Evolutionary conservation across 148 eudicot species (phyloP).

Genomic region (Pharnaceum exiguum): DNA sequence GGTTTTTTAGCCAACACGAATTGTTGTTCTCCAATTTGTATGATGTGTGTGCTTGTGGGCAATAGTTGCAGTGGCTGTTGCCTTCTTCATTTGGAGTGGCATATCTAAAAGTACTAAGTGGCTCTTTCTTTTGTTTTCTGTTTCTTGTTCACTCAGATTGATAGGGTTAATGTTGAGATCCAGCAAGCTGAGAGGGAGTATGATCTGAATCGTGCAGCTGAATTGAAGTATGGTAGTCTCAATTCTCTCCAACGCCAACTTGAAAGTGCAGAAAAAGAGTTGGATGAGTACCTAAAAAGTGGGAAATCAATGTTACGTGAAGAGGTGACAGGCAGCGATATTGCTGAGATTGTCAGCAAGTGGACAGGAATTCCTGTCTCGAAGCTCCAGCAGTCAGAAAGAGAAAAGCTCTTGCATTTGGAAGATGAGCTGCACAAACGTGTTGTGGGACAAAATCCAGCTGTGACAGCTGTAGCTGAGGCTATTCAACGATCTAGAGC

Average conservation of each 20-base stretch:
- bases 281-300: slow-evolving; percentile 77
- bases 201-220: slow-evolving; percentile 95
- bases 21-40: too few species aligned
- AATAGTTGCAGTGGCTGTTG: too few species aligned
- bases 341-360: slow-evolving; percentile 95
- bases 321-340: slow-evolving; percentile 81
- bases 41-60: neutral
- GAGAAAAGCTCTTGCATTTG: slow-evolving; percentile 73
- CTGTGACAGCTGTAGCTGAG: slow-evolving; percentile 83
- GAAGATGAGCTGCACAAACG: slow-evolving; percentile 92
- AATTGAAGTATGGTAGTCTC: slow-evolving; percentile 91
- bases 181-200: slow-evolving; percentile 95
- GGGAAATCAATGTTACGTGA: slow-evolving; percentile 97
- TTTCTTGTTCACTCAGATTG: slow-evolving; percentile 52
- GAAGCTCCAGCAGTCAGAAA: slow-evolving; percentile 85
- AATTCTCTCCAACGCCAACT: slow-evolving; percentile 86
- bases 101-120: neutral
- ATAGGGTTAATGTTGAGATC: slow-evolving; percentile 92
- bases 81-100: neutral
- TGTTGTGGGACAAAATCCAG: slow-evolving; percentile 91
- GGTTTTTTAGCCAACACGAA: too few species aligned
- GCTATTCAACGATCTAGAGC: slow-evolving; percentile 96
- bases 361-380: slow-evolving; percentile 99
- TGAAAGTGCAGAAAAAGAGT: slow-evolving; percentile 74
- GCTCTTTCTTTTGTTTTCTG: neutral